A percentile compares a stretch with the other conserved stretches of the same genome.
Evolutionary conservation across 1,139 yeast species (phyloP).

Genomic region (Suzukiozyma palmioleophila): DNA sequence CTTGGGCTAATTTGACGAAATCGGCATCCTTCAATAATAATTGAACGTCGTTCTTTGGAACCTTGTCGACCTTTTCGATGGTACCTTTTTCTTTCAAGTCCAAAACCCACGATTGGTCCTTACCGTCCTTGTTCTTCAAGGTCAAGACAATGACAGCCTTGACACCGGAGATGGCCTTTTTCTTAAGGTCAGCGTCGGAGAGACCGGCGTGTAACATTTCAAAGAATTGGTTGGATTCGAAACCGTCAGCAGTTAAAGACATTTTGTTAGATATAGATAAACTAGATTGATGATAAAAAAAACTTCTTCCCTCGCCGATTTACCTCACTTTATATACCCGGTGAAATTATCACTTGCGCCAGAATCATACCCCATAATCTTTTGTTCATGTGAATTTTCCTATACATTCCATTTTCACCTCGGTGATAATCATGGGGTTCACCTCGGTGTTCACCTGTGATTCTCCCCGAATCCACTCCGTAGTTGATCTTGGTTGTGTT

Average conservation of each 20-base stretch:
- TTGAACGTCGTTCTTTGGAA: conserved; percentile 61
- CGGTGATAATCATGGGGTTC: background rate
- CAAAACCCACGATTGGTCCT: conserved; percentile 63
- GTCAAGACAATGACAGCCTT: conserved; percentile 65
- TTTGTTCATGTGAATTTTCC: background rate
- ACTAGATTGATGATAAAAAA: background rate
- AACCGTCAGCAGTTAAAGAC: conserved; percentile 46
- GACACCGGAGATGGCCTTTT: conserved; percentile 47
- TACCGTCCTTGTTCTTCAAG: conserved; percentile 64
- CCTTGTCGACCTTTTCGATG: conserved; percentile 45
- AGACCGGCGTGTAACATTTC: conserved; percentile 39
- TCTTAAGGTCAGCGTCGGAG: conserved; percentile 32
- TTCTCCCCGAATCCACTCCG: too few species aligned
- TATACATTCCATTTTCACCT: background rate
- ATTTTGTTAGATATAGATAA: conserved; percentile 12
- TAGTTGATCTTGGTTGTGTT: too few species aligned
- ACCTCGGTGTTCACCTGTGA: too few species aligned
- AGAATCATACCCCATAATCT: background rate
- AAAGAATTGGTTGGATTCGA: conserved; percentile 45
- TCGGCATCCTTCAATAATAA: conserved; percentile 61
- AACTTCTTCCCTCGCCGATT: background rate
- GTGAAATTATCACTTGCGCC: background rate
- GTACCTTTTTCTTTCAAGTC: conserved; percentile 67
- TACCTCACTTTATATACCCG: background rate
- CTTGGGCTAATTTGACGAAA: conserved; percentile 65